A percentile compares a stretch with the other conserved stretches of the same genome.
Conservation (phyloP, 345 rosid species). For the Ceriops tagal region DNA sequence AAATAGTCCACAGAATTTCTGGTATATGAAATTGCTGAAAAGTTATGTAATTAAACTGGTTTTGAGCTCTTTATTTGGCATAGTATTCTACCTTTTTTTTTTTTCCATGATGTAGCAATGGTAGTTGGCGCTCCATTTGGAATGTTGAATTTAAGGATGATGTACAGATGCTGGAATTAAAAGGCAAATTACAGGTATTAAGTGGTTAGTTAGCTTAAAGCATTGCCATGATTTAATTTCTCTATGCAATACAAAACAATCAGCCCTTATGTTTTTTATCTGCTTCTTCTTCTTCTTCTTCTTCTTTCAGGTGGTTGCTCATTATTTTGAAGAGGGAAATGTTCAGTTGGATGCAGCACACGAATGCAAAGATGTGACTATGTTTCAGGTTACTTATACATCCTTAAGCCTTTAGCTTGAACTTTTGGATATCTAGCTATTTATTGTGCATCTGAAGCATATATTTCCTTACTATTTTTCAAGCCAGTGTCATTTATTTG, state of each 20-base stretch:
- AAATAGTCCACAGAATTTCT: conserved; percentile 93
- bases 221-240: background rate
- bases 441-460: no score
- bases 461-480: no score
- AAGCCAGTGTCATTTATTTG: background rate
- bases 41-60: background rate
- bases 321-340: conserved; percentile 98
- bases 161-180: conserved; percentile 57
- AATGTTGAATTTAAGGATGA: conserved; percentile 79
- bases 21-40: conserved; percentile 44
- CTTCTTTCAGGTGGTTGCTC: conserved; percentile 76
- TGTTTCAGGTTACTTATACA: background rate
- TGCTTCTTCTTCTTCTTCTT: background rate
- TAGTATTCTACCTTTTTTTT: background rate
- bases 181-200: conserved; percentile 80
- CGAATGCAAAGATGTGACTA: background rate
- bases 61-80: background rate
- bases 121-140: conserved; percentile 97
- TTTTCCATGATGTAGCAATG: conserved; percentile 52
- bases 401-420: background rate
- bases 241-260: background rate
- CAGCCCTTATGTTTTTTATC: background rate
- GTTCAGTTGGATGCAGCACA: conserved; percentile 91
- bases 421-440: no score
- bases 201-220: background rate